Conservation (phyloP, 2,329 filamentous ascomycete genomes). For the Alternaria longipes region DNA sequence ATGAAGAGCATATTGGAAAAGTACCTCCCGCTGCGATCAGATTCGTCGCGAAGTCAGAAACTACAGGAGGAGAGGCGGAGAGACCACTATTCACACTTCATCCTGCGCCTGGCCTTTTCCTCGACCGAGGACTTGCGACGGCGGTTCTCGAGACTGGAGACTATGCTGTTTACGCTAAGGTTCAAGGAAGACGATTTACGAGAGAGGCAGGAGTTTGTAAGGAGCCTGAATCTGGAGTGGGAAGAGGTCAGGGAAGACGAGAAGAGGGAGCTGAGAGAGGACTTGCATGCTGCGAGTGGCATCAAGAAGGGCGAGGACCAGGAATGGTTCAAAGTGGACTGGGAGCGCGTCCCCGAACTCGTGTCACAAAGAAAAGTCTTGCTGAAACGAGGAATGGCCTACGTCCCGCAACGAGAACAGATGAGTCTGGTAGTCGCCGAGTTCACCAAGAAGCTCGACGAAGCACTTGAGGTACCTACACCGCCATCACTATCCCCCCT, state of each 20-base stretch:
- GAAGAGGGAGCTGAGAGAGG: conserved; percentile 70
- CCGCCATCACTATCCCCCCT: background rate
- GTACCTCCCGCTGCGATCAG: conserved; percentile 81
- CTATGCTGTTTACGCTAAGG: conserved; percentile 85
- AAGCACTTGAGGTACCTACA: conserved; percentile 76
- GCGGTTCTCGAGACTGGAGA: conserved; percentile 86
- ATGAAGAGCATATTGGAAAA: conserved; percentile 90
- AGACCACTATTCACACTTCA: conserved; percentile 98
- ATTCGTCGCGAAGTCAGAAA: conserved; percentile 68
- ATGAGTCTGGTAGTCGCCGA: conserved; percentile 88
- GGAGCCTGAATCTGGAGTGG: conserved; percentile 81
- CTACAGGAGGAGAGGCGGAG: conserved; percentile 82
- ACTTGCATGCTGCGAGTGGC: conserved; percentile 65
- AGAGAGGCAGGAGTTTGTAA: conserved; percentile 80
- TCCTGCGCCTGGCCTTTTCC: conserved; percentile 90
- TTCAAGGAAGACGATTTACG: conserved; percentile 77
- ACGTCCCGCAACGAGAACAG: conserved; percentile 87
- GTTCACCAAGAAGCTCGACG: conserved; percentile 81
- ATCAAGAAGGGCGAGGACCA: conserved; percentile 74
- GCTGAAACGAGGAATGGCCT: conserved; percentile 83
- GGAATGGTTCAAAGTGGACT: conserved; percentile 95
- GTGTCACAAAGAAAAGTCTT: conserved; percentile 79
- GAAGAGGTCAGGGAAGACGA: conserved; percentile 83
- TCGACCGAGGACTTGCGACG: conserved; percentile 88
- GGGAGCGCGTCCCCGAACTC: conserved; percentile 89